Evolutionary conservation across 805 yeast species (phyloP), one percentile per base, ranked within the genome.

Genomic region (Yamadazyma philogaea): DNA sequence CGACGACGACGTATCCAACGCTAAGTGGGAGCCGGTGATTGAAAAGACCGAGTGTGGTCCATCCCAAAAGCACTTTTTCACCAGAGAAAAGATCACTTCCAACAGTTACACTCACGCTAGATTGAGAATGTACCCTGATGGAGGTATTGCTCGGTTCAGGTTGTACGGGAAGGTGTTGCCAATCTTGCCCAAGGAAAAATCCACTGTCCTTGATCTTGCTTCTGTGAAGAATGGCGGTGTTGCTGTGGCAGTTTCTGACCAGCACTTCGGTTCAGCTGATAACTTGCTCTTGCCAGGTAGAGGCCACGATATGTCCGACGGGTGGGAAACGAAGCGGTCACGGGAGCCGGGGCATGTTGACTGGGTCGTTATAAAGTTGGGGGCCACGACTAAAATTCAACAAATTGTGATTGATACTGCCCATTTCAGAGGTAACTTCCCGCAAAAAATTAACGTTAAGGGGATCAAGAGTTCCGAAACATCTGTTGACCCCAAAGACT

Each of bases 271-370:
- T 30, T 77, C 91, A 34, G 95, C 90, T 30, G 95, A 87, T 61
- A 91, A 91, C 67, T 70, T 91, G 48, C 68, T 91, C 44, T 70
- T 91, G 42, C 97, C 97, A 2, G 98, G 98, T 12, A 79, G 97
- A 47, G 99, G 99, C 40, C 78, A 75, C 54, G 96, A 91, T 63
- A 91, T 91, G 98, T 80, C 93, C 39, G 98, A 93, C 59, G 99
- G 99, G 11, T 91, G 99, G 99, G 99, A 91, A 62, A 91, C 99
- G 18, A 79, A 78, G 54, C 79, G 99, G 61, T 88, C 96, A 1
- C 77, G 98, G 60, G 72, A 68, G 10, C 78, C 81, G 3, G 89
- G 87, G 34, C 98, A 91, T 61, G 81, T 78, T 30, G 99, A 91
- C 70, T 91, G 96, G 96, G 96, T 81, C 2, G 77, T 87, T 40